Percentiles rank a stretch among this genome's conserved stretches.
These are phyloP conservation scores for Septoria linicola DNA, from an alignment of 2,329 filamentous ascomycete genomes.

Conservation along the genomic window DNA sequence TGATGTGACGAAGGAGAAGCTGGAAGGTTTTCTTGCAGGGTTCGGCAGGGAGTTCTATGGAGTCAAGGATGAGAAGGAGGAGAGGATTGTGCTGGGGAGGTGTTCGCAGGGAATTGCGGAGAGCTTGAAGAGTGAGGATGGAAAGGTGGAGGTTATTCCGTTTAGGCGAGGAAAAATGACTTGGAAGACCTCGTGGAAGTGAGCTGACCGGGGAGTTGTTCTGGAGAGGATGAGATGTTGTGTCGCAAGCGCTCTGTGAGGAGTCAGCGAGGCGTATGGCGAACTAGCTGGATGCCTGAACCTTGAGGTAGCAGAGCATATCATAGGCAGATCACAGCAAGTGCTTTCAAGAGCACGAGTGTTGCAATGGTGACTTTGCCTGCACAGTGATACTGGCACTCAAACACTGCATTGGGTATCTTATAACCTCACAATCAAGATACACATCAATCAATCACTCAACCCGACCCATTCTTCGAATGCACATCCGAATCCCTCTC, in stretches of 20 bases:
- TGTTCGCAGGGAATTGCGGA: conserved; percentile 56
- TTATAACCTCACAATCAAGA: not conserved
- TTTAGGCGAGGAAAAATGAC: conserved; percentile 63
- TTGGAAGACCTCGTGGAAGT: conserved; percentile 55
- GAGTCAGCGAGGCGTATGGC: not conserved
- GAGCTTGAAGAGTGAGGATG: conserved; percentile 54
- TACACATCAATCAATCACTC: not conserved
- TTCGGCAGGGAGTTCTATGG: conserved; percentile 61
- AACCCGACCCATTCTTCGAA: not conserved
- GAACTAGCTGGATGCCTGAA: too few relatives aligned
- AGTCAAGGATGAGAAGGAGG: conserved; percentile 46
- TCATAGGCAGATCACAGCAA: too few relatives aligned
- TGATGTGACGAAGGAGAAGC: conserved; percentile 54
- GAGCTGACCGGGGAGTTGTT: not conserved
- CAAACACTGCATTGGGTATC: not conserved
- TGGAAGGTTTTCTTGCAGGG: conserved; percentile 59
- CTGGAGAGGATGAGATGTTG: too few relatives aligned
- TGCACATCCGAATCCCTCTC: conserved; percentile 9
- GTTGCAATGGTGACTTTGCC: too few relatives aligned
- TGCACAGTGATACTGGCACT: too few relatives aligned
- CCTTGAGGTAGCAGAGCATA: too few relatives aligned
- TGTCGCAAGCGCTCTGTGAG: not conserved
- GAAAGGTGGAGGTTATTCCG: conserved; percentile 60
- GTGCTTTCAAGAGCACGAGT: too few relatives aligned
- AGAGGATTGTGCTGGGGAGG: conserved; percentile 59